Evolutionary conservation across 1,284 basidiomycete genomes (phyloP).

Genomic region (Volvariella volvacea): DNA sequence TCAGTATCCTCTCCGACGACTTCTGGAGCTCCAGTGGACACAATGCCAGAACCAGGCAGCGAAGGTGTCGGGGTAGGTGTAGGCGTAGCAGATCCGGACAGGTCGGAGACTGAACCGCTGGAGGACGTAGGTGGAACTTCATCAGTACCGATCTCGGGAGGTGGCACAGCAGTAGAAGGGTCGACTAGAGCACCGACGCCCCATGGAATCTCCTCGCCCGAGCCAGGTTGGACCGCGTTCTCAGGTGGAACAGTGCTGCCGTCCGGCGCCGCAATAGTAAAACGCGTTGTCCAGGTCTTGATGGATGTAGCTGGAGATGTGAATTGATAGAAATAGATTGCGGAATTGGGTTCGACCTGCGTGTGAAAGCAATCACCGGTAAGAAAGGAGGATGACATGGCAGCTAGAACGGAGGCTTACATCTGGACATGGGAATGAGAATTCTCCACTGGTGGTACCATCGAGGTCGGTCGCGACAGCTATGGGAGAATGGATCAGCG

Average conservation of each 20-base stretch:
- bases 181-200: conserved; percentile 59
- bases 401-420: conserved; percentile 26
- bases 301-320: conserved; percentile 32
- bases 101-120: no score
- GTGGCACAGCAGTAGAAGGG: conserved; percentile 26
- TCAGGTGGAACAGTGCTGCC: conserved; percentile 46
- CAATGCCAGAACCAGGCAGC: no score
- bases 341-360: conserved; percentile 61
- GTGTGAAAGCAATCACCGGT: not conserved
- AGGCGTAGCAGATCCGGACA: no score
- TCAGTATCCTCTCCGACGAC: no score
- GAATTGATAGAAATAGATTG: conserved; percentile 81
- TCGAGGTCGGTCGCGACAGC: conserved; percentile 48
- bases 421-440: conserved; percentile 61
- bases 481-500: conserved; percentile 16
- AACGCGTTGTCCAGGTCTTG: conserved; percentile 74
- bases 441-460: conserved; percentile 53
- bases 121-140: no score
- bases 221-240: conserved; percentile 46
- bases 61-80: no score
- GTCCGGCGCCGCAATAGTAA: conserved; percentile 59
- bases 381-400: not conserved
- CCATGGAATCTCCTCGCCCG: conserved; percentile 53
- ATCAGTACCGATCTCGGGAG: conserved; percentile 18
- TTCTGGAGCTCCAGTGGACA: no score